Conservation (phyloP, 169 alveolate species). For the Pseudocohnilembus persalinus region DNA sequence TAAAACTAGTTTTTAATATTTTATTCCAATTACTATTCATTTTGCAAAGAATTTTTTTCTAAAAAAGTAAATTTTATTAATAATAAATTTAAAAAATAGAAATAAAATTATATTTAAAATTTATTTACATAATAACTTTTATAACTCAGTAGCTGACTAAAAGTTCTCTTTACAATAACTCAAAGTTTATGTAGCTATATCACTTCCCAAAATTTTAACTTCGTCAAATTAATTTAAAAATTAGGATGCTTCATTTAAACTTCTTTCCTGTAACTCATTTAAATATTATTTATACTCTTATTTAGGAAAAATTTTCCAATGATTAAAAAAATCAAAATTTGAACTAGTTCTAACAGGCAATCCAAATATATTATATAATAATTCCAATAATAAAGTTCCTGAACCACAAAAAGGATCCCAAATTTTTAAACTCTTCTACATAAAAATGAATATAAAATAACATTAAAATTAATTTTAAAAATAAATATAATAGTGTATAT, state of each 20-base stretch:
- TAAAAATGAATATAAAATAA: no score
- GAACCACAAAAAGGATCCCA: conserved; percentile 57
- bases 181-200: neutral
- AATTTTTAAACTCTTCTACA: neutral
- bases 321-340: neutral
- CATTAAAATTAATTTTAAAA: no score
- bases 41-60: neutral
- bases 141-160: no score
- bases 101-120: no score
- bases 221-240: no score
- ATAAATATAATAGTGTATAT: no score
- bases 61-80: no score
- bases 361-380: neutral
- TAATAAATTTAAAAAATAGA: no score
- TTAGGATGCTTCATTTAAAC: neutral
- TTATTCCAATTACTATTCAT: neutral
- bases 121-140: no score
- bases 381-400: conserved; percentile 34
- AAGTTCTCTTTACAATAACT: no score
- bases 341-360: neutral
- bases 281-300: conserved; percentile 1
- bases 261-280: no score
- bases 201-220: neutral
- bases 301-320: conserved; percentile 1
- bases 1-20: neutral